These are phyloP conservation scores for Boletus barrowsii DNA, from an alignment of 768 basidiomycete genomes.

Conservation along the genomic window DNA sequence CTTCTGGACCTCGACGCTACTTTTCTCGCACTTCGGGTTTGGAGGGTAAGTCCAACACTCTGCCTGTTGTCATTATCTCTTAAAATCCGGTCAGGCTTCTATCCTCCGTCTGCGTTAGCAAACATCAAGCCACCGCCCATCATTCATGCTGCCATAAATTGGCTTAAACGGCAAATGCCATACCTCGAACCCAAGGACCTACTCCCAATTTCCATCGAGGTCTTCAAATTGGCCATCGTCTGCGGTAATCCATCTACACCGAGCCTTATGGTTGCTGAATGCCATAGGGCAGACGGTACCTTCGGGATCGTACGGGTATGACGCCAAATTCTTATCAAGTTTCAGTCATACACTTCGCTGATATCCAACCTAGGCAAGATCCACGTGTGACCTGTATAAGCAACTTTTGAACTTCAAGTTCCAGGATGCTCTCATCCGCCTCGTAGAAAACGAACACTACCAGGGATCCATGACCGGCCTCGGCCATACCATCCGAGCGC, in stretches of 20 bases:
- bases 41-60: constrained; percentile 32
- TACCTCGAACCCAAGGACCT: constrained; percentile 76
- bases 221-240: constrained; percentile 77
- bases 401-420: constrained; percentile 73
- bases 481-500: constrained; percentile 60
- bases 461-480: constrained; percentile 60
- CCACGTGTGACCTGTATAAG: constrained; percentile 80
- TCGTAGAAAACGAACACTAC: constrained; percentile 75
- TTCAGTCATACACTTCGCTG: constrained; percentile 1
- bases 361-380: constrained; percentile 58
- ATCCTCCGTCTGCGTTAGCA: constrained; percentile 27
- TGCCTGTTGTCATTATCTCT: background rate
- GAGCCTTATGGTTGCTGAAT: constrained; percentile 77
- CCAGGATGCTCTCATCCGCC: constrained; percentile 56
- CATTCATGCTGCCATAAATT: constrained; percentile 43
- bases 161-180: constrained; percentile 63
- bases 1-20: constrained; percentile 35
- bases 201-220: constrained; percentile 79
- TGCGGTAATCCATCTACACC: constrained; percentile 87
- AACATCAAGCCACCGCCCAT: constrained; percentile 29
- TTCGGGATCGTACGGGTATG: constrained; percentile 75
- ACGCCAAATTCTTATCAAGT: constrained; percentile 2
- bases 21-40: constrained; percentile 38
- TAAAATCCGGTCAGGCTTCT: constrained; percentile 14
- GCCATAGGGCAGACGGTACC: constrained; percentile 71